A percentile compares a stretch with the other conserved stretches of the same genome.
phyloP scores from a whole-genome alignment of 352 stramenopile species.

The Phytophthora vignae region DNA sequence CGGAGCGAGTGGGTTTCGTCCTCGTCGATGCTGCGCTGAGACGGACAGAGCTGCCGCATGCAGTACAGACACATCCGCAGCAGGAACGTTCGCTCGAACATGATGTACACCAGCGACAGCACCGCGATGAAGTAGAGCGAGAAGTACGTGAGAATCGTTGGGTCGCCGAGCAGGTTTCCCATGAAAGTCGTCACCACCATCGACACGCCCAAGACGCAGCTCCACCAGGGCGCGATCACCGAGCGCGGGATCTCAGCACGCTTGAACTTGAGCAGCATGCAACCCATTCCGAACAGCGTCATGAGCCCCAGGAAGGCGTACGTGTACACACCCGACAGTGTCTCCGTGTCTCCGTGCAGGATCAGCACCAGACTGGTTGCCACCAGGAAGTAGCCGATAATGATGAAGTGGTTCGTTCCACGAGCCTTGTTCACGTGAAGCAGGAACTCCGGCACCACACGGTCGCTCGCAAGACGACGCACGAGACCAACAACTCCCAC shows the following conservation, averaged over 20 bases:
- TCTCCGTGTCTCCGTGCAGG: slow-evolving; percentile 92
- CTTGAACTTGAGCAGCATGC: slow-evolving; percentile 97
- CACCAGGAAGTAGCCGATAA: slow-evolving; percentile 92
- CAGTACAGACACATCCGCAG: slow-evolving; percentile 85
- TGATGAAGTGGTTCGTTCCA: slow-evolving; percentile 93
- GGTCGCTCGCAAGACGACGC: slow-evolving; percentile 92
- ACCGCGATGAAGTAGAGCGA: slow-evolving; percentile 90
- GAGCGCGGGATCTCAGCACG: slow-evolving; percentile 88
- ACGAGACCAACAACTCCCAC: slow-evolving; percentile 94
- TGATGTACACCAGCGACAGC: slow-evolving; percentile 84
- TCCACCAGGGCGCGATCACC: slow-evolving; percentile 90
- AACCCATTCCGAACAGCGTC: slow-evolving; percentile 93
- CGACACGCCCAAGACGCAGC: slow-evolving; percentile 78
- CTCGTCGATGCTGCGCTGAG: slow-evolving; percentile 47
- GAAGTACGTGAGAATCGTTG: slow-evolving; percentile 90
- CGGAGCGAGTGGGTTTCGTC: slow-evolving; percentile 64
- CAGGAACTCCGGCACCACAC: slow-evolving; percentile 83
- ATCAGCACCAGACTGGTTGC: slow-evolving; percentile 90
- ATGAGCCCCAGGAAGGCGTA: slow-evolving; percentile 96
- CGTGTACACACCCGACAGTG: slow-evolving; percentile 94
- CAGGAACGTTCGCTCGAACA: slow-evolving; percentile 91
- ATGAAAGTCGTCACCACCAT: slow-evolving; percentile 90
- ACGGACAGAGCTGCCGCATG: slow-evolving; percentile 80
- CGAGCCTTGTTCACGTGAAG: slow-evolving; percentile 84
- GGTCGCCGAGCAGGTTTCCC: slow-evolving; percentile 86